phyloP scores from a whole-genome alignment of 495 filamentous ascomycete species.

The Ramalina peruviana region DNA sequence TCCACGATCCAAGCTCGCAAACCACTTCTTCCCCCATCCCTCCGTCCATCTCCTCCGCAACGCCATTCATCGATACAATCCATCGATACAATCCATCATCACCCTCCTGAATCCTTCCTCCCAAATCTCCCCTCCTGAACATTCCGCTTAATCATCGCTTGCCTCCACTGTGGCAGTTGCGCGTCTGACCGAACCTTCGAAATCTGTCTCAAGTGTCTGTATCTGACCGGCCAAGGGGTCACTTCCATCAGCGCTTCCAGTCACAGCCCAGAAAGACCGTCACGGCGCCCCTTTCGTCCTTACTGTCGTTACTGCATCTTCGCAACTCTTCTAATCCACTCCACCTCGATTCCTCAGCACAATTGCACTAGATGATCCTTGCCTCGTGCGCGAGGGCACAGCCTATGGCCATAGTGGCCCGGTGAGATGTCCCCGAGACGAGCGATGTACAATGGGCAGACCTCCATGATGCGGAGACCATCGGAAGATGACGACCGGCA shows the following conservation, averaged over 20 bases:
- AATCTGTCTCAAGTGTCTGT: too few relatives aligned
- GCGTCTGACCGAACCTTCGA: too few relatives aligned
- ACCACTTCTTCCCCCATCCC: slow-evolving; percentile 3
- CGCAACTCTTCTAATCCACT: too few relatives aligned
- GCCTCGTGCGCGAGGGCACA: not conserved
- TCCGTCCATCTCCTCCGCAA: not conserved
- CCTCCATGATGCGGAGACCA: slow-evolving; percentile 14
- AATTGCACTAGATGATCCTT: not conserved
- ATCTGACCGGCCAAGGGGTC: too few relatives aligned
- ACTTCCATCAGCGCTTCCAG: too few relatives aligned
- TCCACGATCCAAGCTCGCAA: not conserved
- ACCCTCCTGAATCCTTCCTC: not conserved
- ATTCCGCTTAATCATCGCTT: too few relatives aligned
- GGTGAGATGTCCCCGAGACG: not conserved
- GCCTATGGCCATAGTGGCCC: not conserved
- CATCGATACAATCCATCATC: slow-evolving; percentile 2
- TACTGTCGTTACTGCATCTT: too few relatives aligned
- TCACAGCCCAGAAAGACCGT: too few relatives aligned
- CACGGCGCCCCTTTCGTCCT: too few relatives aligned
- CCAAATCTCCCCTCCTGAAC: not conserved
- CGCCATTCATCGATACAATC: not conserved
- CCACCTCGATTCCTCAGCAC: too few relatives aligned
- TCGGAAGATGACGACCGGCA: slow-evolving; percentile 19
- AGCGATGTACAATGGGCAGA: not conserved
- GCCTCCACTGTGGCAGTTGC: too few relatives aligned